phyloP scores from a whole-genome alignment of 257 asterid genomes.

The Scutellaria galericulata region DNA sequence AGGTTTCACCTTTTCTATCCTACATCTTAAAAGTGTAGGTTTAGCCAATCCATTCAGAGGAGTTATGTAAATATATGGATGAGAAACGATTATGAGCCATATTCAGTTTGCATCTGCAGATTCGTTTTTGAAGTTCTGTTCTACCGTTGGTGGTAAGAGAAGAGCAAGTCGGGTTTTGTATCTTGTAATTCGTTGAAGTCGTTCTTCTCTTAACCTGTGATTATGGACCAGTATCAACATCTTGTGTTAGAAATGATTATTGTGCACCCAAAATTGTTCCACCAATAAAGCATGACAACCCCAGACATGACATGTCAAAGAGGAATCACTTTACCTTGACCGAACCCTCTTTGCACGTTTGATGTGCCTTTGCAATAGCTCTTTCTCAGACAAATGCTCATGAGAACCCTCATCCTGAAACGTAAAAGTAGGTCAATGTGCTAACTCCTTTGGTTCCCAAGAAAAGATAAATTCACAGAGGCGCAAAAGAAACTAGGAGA shows the following conservation, averaged over 20 bases:
- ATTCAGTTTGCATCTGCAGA: constrained; percentile 55
- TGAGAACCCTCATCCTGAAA: constrained; percentile 70
- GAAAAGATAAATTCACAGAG: constrained; percentile 7
- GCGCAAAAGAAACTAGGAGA: constrained; percentile 19
- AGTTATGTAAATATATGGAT: constrained; percentile 3
- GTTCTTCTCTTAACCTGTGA: constrained; percentile 84
- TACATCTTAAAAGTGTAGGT: constrained; percentile 24
- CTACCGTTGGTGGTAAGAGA: constrained; percentile 83
- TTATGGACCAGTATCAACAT: constrained; percentile 26
- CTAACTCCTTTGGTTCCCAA: constrained; percentile 5
- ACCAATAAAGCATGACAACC: neutral
- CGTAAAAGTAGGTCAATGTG: constrained; percentile 25
- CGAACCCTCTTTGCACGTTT: constrained; percentile 90
- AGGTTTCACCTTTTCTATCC: constrained; percentile 12
- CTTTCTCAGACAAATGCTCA: constrained; percentile 65
- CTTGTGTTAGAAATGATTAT: constrained; percentile 6
- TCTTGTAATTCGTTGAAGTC: constrained; percentile 72
- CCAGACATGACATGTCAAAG: constrained; percentile 1
- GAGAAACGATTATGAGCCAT: constrained; percentile 1
- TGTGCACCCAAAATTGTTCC: too few species aligned
- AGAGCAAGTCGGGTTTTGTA: constrained; percentile 83
- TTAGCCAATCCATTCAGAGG: neutral
- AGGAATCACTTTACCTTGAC: constrained; percentile 60
- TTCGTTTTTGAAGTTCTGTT: constrained; percentile 69
- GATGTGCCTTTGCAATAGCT: constrained; percentile 78